A percentile compares a stretch with the other conserved stretches of the same genome.
These are phyloP conservation scores for Aspergillus pseudotamarii DNA, from an alignment of 2,329 filamentous ascomycete genomes.

Conservation along the genomic window DNA sequence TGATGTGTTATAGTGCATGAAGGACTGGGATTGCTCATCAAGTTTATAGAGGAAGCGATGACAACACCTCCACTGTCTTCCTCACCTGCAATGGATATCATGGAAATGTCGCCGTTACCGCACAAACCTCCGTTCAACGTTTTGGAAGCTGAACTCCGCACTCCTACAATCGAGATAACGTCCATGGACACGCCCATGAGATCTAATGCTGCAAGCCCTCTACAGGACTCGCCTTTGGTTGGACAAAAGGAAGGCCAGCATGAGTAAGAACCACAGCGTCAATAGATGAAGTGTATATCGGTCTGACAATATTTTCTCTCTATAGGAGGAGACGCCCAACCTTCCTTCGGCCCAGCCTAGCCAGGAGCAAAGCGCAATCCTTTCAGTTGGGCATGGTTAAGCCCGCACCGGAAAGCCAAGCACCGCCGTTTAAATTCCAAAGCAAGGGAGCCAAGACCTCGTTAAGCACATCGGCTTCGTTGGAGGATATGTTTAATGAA, in stretches of 20 bases:
- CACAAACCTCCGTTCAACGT: slow-evolving; percentile 75
- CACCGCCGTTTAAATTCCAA: slow-evolving; percentile 77
- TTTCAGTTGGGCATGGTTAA: slow-evolving; percentile 66
- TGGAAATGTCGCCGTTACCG: slow-evolving; percentile 92
- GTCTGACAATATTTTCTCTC: slow-evolving; percentile 22
- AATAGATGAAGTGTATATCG: background rate
- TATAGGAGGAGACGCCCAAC: slow-evolving; percentile 67
- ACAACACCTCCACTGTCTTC: slow-evolving; percentile 83
- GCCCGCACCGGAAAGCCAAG: slow-evolving; percentile 63
- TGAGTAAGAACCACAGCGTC: slow-evolving; percentile 37
- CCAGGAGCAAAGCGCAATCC: slow-evolving; percentile 73
- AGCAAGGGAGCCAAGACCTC: slow-evolving; percentile 55
- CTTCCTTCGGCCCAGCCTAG: slow-evolving; percentile 73
- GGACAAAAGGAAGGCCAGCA: slow-evolving; percentile 28
- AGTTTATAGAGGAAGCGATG: slow-evolving; percentile 63
- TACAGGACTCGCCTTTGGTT: slow-evolving; percentile 44
- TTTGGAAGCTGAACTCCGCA: slow-evolving; percentile 67
- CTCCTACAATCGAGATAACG: slow-evolving; percentile 67
- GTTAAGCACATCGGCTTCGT: slow-evolving; percentile 64
- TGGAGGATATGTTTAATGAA: slow-evolving; percentile 79
- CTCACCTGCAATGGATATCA: slow-evolving; percentile 76
- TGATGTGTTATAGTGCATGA: slow-evolving; percentile 5
- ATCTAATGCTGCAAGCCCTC: slow-evolving; percentile 42
- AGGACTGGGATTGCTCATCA: slow-evolving; percentile 14
- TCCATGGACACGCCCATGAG: slow-evolving; percentile 45